Conservation (phyloP, 345 rosid species). For the Noccaea caerulescens region DNA sequence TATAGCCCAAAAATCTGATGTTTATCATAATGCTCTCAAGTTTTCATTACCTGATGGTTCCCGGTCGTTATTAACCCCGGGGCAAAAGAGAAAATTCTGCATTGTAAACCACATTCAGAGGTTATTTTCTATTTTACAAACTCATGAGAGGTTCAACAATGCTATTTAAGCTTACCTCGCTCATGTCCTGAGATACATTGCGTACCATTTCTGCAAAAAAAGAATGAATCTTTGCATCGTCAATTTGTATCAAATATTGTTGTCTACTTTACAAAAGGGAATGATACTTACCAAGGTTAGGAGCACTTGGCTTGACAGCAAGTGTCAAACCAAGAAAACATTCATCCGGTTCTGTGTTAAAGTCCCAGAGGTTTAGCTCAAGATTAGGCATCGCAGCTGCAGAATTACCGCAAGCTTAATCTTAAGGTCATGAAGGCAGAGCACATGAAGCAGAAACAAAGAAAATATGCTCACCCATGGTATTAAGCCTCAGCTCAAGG, state of each 20-base stretch:
- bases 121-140: neutral
- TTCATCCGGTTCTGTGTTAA: constrained; percentile 76
- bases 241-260: neutral
- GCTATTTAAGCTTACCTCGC: constrained; percentile 53
- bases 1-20: neutral
- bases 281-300: constrained; percentile 61
- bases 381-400: constrained; percentile 83
- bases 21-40: neutral
- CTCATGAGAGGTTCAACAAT: neutral
- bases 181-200: constrained; percentile 61
- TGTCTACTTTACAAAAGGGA: constrained; percentile 10
- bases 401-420: constrained; percentile 20
- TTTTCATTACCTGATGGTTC: constrained; percentile 67
- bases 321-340: constrained; percentile 91
- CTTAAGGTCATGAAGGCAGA: constrained; percentile 8
- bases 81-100: constrained; percentile 77
- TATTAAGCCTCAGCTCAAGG: constrained; percentile 79
- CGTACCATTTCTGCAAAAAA: constrained; percentile 59
- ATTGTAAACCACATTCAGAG: constrained; percentile 22
- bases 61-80: constrained; percentile 56
- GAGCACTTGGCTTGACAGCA: constrained; percentile 82
- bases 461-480: constrained; percentile 54
- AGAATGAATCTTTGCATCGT: neutral
- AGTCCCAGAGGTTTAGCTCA: constrained; percentile 93
- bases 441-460: constrained; percentile 5